A percentile compares a stretch with the other conserved stretches of the same genome.
Evolutionary conservation across 2,329 filamentous ascomycete species (phyloP).

Genomic region (Nemania diffusa): DNA sequence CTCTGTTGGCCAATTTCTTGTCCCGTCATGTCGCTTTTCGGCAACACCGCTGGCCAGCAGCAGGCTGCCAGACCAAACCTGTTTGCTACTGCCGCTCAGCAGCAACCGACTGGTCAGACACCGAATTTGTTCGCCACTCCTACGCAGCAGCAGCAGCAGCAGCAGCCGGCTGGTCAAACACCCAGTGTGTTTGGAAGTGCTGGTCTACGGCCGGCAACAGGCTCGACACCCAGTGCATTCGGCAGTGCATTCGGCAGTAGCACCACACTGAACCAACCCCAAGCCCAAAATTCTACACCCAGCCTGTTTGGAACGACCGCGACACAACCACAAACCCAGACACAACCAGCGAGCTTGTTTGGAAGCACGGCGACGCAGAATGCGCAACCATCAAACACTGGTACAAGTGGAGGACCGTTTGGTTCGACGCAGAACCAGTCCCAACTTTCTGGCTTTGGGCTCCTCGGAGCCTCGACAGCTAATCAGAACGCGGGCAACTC

Average conservation of each 20-base stretch:
- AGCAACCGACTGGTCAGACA: not conserved
- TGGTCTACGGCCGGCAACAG: constrained; percentile 13
- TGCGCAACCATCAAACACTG: constrained; percentile 6
- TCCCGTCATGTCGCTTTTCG: constrained; percentile 43
- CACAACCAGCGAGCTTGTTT: constrained; percentile 25
- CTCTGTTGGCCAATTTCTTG: not conserved
- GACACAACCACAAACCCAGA: constrained; percentile 20
- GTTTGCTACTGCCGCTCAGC: not conserved
- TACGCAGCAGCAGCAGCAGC: constrained; percentile 17
- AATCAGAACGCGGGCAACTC: constrained; percentile 36
- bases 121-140: constrained; percentile 13
- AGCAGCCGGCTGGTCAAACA: not conserved
- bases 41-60: constrained; percentile 8
- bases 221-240: constrained; percentile 22
- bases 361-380: constrained; percentile 24
- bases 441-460: constrained; percentile 25
- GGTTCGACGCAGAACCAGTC: constrained; percentile 28
- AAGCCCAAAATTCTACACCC: constrained; percentile 5
- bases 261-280: not conserved
- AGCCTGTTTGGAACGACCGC: constrained; percentile 20
- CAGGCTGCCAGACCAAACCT: constrained; percentile 5
- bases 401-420: constrained; percentile 26
- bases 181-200: constrained; percentile 13
- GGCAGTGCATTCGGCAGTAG: constrained; percentile 8
- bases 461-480: constrained; percentile 37